Conservation (phyloP, 345 rosid genomes). For the Eucalyptus tenuipes region DNA sequence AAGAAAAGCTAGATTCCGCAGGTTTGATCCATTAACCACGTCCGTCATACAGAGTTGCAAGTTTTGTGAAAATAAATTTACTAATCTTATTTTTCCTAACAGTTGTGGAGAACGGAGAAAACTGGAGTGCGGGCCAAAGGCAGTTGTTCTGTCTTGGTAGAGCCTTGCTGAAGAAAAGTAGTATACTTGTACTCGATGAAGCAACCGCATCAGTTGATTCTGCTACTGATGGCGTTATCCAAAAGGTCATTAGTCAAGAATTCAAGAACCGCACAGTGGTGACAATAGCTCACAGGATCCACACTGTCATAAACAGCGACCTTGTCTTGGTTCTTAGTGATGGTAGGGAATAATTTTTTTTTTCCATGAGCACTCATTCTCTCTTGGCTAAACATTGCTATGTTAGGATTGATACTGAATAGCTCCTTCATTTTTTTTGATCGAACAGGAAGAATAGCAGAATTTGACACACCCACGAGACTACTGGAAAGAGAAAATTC, state of each 20-base stretch:
- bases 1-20: slow-evolving; percentile 59
- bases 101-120: slow-evolving; percentile 92
- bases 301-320: slow-evolving; percentile 82
- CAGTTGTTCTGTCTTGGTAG: slow-evolving; percentile 85
- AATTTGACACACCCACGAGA: slow-evolving; percentile 62
- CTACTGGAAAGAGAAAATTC: slow-evolving; percentile 67
- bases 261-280: slow-evolving; percentile 77
- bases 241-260: slow-evolving; percentile 64
- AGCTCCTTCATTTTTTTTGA: background rate
- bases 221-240: slow-evolving; percentile 86
- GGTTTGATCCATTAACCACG: slow-evolving; percentile 22
- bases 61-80: background rate
- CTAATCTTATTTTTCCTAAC: background rate
- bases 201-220: slow-evolving; percentile 98
- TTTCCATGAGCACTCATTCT: background rate
- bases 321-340: slow-evolving; percentile 85
- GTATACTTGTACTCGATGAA: slow-evolving; percentile 79
- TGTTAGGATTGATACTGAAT: background rate
- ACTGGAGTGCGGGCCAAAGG: slow-evolving; percentile 89
- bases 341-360: slow-evolving; percentile 24
- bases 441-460: slow-evolving; percentile 75
- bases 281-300: slow-evolving; percentile 96
- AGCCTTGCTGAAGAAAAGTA: slow-evolving; percentile 71
- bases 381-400: background rate
- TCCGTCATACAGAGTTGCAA: background rate